Conservation (phyloP, 108 stramenopile species). For the Parmales sp. region DNA sequence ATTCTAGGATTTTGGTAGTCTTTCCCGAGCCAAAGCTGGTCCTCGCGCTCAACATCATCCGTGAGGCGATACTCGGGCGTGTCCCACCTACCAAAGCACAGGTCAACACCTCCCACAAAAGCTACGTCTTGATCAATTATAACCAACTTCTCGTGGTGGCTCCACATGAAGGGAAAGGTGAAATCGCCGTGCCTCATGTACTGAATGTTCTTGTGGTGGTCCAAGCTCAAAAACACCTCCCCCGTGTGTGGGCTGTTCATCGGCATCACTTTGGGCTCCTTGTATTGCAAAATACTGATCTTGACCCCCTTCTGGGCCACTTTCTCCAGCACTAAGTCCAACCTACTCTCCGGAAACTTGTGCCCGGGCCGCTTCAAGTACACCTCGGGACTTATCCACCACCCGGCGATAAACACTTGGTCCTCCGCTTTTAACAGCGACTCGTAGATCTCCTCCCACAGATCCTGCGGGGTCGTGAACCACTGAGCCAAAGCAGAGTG, state of each 20-base stretch:
- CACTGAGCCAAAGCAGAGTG: background rate
- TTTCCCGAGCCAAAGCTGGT: background rate
- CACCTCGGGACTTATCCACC: background rate
- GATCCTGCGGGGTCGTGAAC: background rate
- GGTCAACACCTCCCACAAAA: conserved; percentile 59
- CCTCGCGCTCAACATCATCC: background rate
- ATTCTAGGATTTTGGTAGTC: conserved; percentile 1
- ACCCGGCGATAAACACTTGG: background rate
- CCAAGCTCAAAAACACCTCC: background rate
- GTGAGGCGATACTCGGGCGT: background rate
- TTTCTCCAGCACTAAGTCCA: background rate
- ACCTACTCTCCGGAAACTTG: background rate
- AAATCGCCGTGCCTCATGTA: conserved; percentile 6
- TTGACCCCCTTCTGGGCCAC: background rate
- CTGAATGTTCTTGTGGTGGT: conserved; percentile 6
- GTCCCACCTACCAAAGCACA: conserved; percentile 50
- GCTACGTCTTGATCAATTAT: conserved; percentile 30
- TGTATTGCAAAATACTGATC: background rate
- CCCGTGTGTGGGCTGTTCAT: background rate
- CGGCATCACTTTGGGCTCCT: conserved; percentile 6
- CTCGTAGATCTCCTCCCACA: background rate
- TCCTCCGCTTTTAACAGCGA: background rate
- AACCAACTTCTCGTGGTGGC: conserved; percentile 26
- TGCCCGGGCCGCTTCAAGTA: background rate
- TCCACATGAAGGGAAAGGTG: conserved; percentile 9